Evolutionary conservation across 495 filamentous ascomycete genomes (phyloP).

Genomic region (Xylaria scruposa): DNA sequence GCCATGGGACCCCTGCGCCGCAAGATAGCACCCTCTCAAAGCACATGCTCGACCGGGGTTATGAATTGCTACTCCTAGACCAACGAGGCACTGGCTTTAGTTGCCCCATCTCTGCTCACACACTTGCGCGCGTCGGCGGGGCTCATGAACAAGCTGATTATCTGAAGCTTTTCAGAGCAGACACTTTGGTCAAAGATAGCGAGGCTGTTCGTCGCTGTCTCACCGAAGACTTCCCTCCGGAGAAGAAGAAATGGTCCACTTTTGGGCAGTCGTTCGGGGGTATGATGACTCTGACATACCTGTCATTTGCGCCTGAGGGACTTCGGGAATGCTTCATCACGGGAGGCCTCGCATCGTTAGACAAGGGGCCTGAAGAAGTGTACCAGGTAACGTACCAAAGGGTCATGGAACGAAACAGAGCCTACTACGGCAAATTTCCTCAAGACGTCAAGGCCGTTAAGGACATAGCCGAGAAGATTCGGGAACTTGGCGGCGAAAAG

Average conservation of each 20-base stretch:
- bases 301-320: conserved; percentile 78
- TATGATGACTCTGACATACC: conserved; percentile 80
- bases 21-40: conserved; percentile 72
- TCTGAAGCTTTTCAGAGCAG: conserved; percentile 85
- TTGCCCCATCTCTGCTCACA: conserved; percentile 74
- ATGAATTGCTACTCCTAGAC: conserved; percentile 84
- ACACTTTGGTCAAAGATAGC: conserved; percentile 86
- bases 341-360: conserved; percentile 81
- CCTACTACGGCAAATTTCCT: conserved; percentile 85
- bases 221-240: conserved; percentile 69
- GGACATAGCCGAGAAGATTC: conserved; percentile 67
- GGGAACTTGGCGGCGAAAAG: conserved; percentile 48
- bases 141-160: conserved; percentile 74
- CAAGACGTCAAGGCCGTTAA: conserved; percentile 79
- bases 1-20: conserved; percentile 73
- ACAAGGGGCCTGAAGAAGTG: conserved; percentile 72
- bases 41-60: conserved; percentile 78
- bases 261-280: conserved; percentile 94
- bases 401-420: conserved; percentile 66
- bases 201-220: conserved; percentile 82
- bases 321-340: conserved; percentile 82
- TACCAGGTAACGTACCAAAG: conserved; percentile 74
- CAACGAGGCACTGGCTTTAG: conserved; percentile 89
- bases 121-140: conserved; percentile 67
- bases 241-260: conserved; percentile 78